Conservation (phyloP, 177 flowering plant genomes). For the Vitis hybrid region DNA sequence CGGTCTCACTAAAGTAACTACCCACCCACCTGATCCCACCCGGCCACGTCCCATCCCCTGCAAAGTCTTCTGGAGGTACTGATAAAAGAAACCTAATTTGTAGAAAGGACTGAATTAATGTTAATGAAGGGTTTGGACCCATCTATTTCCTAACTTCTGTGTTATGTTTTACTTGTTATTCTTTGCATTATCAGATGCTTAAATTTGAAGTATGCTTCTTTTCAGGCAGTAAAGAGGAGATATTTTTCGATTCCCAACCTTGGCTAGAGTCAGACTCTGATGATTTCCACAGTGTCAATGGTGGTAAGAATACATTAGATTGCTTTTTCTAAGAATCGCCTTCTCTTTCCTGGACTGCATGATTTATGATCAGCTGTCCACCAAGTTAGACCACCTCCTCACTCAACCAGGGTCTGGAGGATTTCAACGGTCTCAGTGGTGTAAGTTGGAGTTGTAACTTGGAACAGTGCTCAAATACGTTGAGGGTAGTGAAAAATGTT, state of each 20-base stretch:
- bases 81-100: no score
- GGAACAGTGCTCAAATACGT: background rate
- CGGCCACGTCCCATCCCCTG: no score
- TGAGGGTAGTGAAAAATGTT: background rate
- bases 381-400: background rate
- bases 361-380: no score
- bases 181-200: background rate
- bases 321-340: background rate
- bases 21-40: no score
- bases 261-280: conserved; percentile 95
- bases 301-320: conserved; percentile 50
- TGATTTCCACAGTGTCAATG: conserved; percentile 85
- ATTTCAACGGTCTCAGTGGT: background rate
- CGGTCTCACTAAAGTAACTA: background rate
- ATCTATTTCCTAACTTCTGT: no score
- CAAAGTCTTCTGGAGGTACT: no score
- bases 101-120: no score
- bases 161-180: background rate
- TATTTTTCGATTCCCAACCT: conserved; percentile 74
- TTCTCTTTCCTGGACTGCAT: background rate
- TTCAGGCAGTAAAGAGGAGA: conserved; percentile 80
- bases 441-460: background rate
- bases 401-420: background rate
- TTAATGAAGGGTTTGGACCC: no score
- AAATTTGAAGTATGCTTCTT: conserved; percentile 4